Evolutionary conservation across 768 basidiomycete species (phyloP).

Genomic region (Mycena albidolilacea): DNA sequence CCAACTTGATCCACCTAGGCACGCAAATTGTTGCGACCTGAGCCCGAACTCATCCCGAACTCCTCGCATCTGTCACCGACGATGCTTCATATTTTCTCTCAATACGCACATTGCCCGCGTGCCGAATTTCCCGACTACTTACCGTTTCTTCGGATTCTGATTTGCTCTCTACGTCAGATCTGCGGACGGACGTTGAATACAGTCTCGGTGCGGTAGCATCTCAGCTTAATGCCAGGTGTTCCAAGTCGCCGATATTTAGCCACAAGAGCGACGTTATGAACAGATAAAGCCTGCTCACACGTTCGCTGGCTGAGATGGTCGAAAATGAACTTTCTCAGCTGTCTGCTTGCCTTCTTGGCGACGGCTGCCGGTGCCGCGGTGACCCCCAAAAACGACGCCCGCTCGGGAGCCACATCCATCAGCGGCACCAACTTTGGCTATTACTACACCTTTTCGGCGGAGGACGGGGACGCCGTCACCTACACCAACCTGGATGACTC

Average conservation of each 20-base stretch:
- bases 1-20: too few relatives aligned
- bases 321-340: conserved; percentile 22
- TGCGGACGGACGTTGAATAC: conserved; percentile 4
- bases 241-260: conserved; percentile 21
- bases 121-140: conserved; percentile 18
- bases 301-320: conserved; percentile 16
- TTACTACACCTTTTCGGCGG: conserved; percentile 20
- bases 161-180: neutral
- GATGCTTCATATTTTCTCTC: conserved; percentile 12
- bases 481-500: conserved; percentile 21
- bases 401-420: conserved; percentile 9
- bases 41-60: conserved; percentile 17
- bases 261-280: conserved; percentile 14
- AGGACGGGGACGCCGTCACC: conserved; percentile 23
- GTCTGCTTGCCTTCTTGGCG: conserved; percentile 17
- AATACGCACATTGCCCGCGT: conserved; percentile 12
- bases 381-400: neutral
- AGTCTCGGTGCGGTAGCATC: conserved; percentile 6
- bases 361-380: conserved; percentile 10
- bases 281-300: conserved; percentile 13
- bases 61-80: conserved; percentile 5
- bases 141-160: conserved; percentile 13
- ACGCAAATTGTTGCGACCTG: neutral
- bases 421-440: conserved; percentile 23
- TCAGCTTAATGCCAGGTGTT: conserved; percentile 14